These are phyloP conservation scores for Tetrahymena thermophila DNA, from an alignment of 73 alveolate species.

Conservation along the genomic window DNA sequence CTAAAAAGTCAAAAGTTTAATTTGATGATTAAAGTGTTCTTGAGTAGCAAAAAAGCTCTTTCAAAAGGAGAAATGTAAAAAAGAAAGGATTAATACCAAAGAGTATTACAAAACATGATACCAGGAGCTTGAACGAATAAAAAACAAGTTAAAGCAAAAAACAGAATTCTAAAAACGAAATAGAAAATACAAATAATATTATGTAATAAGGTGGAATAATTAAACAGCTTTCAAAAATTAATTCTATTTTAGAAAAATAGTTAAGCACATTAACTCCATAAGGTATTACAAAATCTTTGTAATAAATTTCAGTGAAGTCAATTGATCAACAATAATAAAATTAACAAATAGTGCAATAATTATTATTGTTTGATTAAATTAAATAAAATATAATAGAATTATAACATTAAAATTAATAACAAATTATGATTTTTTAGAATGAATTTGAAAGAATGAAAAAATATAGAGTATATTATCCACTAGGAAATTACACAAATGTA, in stretches of 20 bases:
- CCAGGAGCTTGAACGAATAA: background rate
- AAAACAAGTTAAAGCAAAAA: background rate
- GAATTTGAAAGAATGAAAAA: background rate
- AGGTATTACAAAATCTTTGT: background rate
- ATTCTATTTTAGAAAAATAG: background rate
- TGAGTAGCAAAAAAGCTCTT: background rate
- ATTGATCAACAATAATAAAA: no score
- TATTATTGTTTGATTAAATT: background rate
- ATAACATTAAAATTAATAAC: background rate
- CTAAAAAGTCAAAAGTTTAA: background rate
- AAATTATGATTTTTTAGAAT: background rate
- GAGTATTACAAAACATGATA: background rate
- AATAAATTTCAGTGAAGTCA: background rate
- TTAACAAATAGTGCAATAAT: background rate
- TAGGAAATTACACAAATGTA: background rate
- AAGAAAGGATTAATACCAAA: background rate
- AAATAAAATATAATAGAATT: background rate
- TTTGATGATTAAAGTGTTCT: background rate
- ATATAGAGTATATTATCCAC: background rate
- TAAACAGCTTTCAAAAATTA: background rate
- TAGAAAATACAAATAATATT: background rate
- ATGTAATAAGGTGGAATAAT: background rate
- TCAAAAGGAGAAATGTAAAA: background rate
- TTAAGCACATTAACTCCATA: background rate
- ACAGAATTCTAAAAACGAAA: background rate